Evolutionary conservation across 2,329 filamentous ascomycete species (phyloP).

Genomic region (Hansfordia pulvinata): DNA sequence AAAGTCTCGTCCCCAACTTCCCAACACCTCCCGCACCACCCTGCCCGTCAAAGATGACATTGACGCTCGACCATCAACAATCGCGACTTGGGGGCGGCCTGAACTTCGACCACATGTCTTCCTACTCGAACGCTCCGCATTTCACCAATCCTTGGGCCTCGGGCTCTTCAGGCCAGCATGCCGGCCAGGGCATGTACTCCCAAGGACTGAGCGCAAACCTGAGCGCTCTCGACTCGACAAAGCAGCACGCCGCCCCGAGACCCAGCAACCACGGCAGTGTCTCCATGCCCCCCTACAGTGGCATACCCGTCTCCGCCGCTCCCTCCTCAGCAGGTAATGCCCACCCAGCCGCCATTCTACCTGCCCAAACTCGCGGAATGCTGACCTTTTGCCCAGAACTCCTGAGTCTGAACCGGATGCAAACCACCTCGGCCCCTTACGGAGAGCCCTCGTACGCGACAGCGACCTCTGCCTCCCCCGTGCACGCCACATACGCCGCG

Average conservation of each 20-base stretch:
- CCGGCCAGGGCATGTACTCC: constrained; percentile 52
- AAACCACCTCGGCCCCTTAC: constrained; percentile 50
- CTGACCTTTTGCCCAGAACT: constrained; percentile 67
- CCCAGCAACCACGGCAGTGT: constrained; percentile 43
- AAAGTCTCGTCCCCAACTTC: constrained; percentile 6
- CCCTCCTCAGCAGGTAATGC: constrained; percentile 62
- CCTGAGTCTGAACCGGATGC: constrained; percentile 51
- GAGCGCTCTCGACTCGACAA: constrained; percentile 39
- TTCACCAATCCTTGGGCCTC: constrained; percentile 87
- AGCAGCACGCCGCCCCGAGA: constrained; percentile 40
- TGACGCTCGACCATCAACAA: constrained; percentile 91
- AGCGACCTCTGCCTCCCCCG: constrained; percentile 52
- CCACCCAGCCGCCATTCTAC: too few species aligned
- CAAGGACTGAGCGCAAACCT: constrained; percentile 44
- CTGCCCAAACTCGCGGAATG: constrained; percentile 41
- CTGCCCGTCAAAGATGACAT: constrained; percentile 57
- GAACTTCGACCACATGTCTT: constrained; percentile 68
- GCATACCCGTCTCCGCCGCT: constrained; percentile 55
- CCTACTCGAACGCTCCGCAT: constrained; percentile 54
- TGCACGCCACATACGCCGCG: constrained; percentile 50
- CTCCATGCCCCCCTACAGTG: constrained; percentile 58
- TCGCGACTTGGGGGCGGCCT: constrained; percentile 65
- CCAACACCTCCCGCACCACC: constrained; percentile 4
- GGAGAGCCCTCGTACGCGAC: constrained; percentile 56
- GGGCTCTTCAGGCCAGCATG: constrained; percentile 35